These are phyloP conservation scores for Coniochaeta ligniaria DNA, from an alignment of 2,329 filamentous ascomycete species.

Conservation along the genomic window DNA sequence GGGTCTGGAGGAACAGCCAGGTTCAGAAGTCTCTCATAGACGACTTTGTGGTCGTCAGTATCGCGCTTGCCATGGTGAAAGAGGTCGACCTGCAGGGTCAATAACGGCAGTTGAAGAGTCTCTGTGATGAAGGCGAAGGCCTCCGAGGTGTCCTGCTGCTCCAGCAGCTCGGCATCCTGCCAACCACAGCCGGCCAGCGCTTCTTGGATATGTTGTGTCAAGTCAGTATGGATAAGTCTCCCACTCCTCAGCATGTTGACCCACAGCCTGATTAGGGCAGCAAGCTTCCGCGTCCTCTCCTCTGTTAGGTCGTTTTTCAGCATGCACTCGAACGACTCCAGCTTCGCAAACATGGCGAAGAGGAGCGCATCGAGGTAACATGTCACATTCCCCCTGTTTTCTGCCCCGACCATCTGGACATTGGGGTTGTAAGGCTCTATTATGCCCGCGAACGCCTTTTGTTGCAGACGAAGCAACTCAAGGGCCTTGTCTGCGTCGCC, in stretches of 20 bases:
- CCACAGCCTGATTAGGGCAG: constrained; percentile 78
- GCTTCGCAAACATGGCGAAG: constrained; percentile 90
- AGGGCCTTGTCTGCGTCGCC: constrained; percentile 69
- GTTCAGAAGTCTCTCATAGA: constrained; percentile 85
- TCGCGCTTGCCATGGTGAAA: constrained; percentile 81
- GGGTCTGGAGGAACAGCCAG: constrained; percentile 78
- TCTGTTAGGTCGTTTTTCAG: constrained; percentile 73
- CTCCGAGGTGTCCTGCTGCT: constrained; percentile 93
- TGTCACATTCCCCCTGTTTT: constrained; percentile 81
- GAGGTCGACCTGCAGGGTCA: constrained; percentile 89
- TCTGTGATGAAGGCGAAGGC: constrained; percentile 94
- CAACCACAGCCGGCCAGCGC: constrained; percentile 81
- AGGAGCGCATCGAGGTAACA: constrained; percentile 89
- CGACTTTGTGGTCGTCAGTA: constrained; percentile 86
- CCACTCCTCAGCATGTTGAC: constrained; percentile 86
- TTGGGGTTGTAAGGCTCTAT: constrained; percentile 68
- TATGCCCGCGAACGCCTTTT: constrained; percentile 74
- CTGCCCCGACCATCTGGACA: constrained; percentile 71
- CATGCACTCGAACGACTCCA: constrained; percentile 90
- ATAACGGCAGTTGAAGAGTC: constrained; percentile 75
- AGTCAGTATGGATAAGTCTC: constrained; percentile 74
- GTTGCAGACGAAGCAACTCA: constrained; percentile 68
- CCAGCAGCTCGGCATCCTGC: constrained; percentile 67
- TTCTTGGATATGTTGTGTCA: constrained; percentile 79
- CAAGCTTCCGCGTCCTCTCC: constrained; percentile 62